Evolutionary conservation across 73 alveolate genomes (phyloP).

Genomic region (Paramecium caudatum): DNA sequence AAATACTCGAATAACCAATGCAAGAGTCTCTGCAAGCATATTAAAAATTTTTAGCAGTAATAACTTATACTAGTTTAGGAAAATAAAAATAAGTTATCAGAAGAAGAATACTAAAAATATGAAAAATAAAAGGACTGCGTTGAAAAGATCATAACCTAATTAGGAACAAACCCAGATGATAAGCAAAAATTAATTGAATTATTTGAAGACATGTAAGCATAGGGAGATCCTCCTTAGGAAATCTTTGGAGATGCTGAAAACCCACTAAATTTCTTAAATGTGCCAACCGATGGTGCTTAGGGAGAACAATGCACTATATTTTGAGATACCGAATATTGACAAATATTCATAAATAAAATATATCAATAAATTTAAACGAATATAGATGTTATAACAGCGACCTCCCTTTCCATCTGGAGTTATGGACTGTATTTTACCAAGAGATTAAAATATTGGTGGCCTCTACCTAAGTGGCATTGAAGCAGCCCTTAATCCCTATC

Average conservation of each 20-base stretch:
- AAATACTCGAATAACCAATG: slow-evolving; percentile 30
- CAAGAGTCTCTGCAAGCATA: slow-evolving; percentile 18
- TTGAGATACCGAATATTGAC: slow-evolving; percentile 11
- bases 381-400: slow-evolving; percentile 45
- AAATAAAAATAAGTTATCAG: background rate
- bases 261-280: slow-evolving; percentile 24
- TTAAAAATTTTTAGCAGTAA: slow-evolving; percentile 19
- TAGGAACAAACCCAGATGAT: slow-evolving; percentile 12
- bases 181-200: slow-evolving; percentile 46
- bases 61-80: background rate
- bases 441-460: slow-evolving; percentile 4
- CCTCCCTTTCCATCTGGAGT: slow-evolving; percentile 71
- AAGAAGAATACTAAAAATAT: slow-evolving; percentile 7
- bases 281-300: slow-evolving; percentile 17
- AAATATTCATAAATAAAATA: slow-evolving; percentile 4
- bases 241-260: slow-evolving; percentile 50
- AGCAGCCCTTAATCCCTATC: slow-evolving; percentile 48
- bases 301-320: slow-evolving; percentile 50
- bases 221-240: slow-evolving; percentile 70
- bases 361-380: slow-evolving; percentile 41
- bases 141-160: background rate
- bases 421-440: slow-evolving; percentile 55
- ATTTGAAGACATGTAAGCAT: slow-evolving; percentile 64
- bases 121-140: slow-evolving; percentile 44
- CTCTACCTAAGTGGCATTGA: slow-evolving; percentile 54